These are phyloP conservation scores for Xerocomus tenax DNA, from an alignment of 1,284 basidiomycete genomes.

Conservation along the genomic window DNA sequence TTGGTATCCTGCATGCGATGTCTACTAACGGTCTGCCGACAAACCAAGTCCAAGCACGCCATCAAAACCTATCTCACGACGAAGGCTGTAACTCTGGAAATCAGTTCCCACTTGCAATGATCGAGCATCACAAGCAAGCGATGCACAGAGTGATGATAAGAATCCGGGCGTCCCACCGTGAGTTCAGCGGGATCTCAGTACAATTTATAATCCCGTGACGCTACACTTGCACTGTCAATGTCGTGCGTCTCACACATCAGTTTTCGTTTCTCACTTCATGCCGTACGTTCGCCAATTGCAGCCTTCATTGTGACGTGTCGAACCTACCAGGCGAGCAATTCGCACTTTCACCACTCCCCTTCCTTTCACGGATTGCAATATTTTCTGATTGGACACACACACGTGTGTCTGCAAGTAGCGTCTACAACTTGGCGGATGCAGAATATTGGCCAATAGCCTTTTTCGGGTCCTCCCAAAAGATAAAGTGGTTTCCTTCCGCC, in stretches of 20 bases:
- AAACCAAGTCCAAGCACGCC: not conserved
- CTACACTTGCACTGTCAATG: not conserved
- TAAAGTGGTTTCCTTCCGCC: slow-evolving; percentile 3
- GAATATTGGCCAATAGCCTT: slow-evolving; percentile 18
- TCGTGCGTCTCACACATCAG: not conserved
- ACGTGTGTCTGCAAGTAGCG: too few species aligned
- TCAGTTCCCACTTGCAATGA: not conserved
- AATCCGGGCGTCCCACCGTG: not conserved
- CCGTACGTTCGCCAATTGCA: not conserved
- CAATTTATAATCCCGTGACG: not conserved
- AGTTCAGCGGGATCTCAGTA: not conserved
- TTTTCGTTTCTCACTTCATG: not conserved
- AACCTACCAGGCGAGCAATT: too few species aligned
- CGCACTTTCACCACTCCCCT: too few species aligned
- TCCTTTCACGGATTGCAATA: too few species aligned
- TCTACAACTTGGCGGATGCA: not conserved
- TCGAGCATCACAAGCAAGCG: not conserved
- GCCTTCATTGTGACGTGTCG: not conserved
- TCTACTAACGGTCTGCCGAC: too few species aligned
- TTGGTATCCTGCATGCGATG: too few species aligned
- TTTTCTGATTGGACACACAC: too few species aligned
- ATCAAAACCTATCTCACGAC: not conserved
- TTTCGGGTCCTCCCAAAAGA: slow-evolving; percentile 29
- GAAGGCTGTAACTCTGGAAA: not conserved
- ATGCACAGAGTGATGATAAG: not conserved